Percentiles rank a stretch among this genome's conserved stretches.
Conservation (phyloP, 2,329 filamentous ascomycete species). For the Aspergillus viridinutans region DNA sequence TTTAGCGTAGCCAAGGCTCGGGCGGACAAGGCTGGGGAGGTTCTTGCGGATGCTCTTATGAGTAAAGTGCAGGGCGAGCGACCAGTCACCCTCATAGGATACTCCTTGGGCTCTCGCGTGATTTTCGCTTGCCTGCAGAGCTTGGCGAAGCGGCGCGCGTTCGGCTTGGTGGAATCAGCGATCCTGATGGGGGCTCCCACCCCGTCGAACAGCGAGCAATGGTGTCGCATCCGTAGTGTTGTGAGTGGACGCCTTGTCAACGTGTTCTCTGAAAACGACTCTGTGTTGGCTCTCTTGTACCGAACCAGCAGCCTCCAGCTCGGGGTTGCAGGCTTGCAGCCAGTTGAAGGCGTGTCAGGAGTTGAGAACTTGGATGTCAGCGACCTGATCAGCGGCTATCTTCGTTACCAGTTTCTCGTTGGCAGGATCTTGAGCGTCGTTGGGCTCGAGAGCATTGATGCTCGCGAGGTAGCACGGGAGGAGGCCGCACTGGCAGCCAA, state of each 20-base stretch:
- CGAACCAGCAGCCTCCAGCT: conserved; percentile 76
- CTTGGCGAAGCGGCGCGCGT: conserved; percentile 72
- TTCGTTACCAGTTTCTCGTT: conserved; percentile 65
- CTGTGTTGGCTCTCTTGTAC: conserved; percentile 82
- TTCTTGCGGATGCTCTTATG: conserved; percentile 77
- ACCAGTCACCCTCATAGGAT: conserved; percentile 74
- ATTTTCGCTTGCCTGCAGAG: conserved; percentile 77
- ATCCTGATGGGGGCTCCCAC: conserved; percentile 78
- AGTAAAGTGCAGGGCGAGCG: conserved; percentile 78
- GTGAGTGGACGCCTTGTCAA: conserved; percentile 82
- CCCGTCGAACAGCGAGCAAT: conserved; percentile 66
- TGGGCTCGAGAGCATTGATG: conserved; percentile 63
- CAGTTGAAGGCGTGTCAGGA: conserved; percentile 51
- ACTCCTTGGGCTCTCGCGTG: conserved; percentile 74
- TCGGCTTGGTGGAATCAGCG: conserved; percentile 78
- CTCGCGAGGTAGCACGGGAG: conserved; percentile 41
- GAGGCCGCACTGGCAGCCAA: conserved; percentile 37
- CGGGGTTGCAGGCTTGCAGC: conserved; percentile 78
- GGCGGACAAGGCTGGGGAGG: conserved; percentile 73
- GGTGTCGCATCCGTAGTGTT: conserved; percentile 71
- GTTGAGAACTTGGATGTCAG: conserved; percentile 65
- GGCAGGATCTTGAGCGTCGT: conserved; percentile 64
- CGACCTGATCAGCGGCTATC: conserved; percentile 63
- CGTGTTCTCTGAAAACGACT: conserved; percentile 82
- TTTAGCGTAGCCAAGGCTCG: conserved; percentile 72